Evolutionary conservation across 2,329 filamentous ascomycete genomes (phyloP).

Genomic region (Salinomyces thailandicus): DNA sequence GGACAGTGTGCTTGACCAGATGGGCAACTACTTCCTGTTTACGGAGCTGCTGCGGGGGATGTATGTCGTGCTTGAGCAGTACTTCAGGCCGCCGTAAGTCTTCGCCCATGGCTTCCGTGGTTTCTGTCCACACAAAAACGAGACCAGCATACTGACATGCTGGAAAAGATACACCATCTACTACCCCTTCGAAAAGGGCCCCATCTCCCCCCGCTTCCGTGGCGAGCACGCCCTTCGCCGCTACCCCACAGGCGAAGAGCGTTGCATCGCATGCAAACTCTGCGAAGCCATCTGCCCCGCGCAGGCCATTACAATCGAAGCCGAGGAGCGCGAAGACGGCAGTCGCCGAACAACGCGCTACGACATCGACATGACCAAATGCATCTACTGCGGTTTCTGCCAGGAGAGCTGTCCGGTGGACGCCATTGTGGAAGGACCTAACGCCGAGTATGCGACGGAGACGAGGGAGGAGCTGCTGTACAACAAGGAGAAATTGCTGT

Average conservation of each 20-base stretch:
- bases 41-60: constrained; percentile 94
- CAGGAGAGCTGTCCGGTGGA: constrained; percentile 98
- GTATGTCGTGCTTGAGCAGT: constrained; percentile 96
- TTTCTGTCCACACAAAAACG: not conserved
- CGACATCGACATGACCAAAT: constrained; percentile 99
- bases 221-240: constrained; percentile 93
- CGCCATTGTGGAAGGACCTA: constrained; percentile 71
- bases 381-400: constrained; percentile 99
- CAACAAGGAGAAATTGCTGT: constrained; percentile 71
- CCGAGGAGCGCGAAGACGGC: constrained; percentile 93
- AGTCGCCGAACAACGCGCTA: constrained; percentile 92
- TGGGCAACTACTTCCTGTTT: constrained; percentile 90
- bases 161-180: constrained; percentile 82
- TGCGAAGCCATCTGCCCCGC: constrained; percentile 98
- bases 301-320: constrained; percentile 97
- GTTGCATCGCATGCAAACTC: constrained; percentile 98
- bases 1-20: constrained; percentile 68
- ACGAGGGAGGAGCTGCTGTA: constrained; percentile 89
- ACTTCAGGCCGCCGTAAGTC: constrained; percentile 92
- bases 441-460: constrained; percentile 65
- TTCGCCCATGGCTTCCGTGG: too few relatives aligned
- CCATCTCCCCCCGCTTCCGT: constrained; percentile 94
- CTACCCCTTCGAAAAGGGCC: constrained; percentile 98
- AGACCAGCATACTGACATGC: not conserved
- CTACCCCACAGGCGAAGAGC: constrained; percentile 95